These are phyloP conservation scores for Apiospora phragmitis DNA, from an alignment of 2,329 filamentous ascomycete species.

Conservation along the genomic window DNA sequence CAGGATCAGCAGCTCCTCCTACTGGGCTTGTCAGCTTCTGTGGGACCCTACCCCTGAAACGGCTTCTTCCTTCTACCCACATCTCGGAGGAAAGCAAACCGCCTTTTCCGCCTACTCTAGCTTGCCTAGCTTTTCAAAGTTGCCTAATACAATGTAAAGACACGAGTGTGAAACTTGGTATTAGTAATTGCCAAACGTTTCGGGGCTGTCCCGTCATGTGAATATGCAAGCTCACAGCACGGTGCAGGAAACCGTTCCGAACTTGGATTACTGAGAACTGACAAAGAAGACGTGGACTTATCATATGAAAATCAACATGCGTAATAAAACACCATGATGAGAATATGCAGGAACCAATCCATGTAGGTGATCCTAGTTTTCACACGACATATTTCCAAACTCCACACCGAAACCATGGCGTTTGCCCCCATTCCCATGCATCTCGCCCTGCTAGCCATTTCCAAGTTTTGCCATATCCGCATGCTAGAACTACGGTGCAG, in stretches of 20 bases:
- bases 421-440: background rate
- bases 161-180: background rate
- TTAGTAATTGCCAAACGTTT: background rate
- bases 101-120: background rate
- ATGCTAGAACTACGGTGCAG: background rate
- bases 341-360: background rate
- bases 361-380: background rate
- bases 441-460: background rate
- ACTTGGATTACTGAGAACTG: background rate
- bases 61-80: background rate
- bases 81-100: background rate
- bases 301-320: background rate
- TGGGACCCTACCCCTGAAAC: background rate
- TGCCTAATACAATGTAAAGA: too few species aligned
- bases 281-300: background rate
- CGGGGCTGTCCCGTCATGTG: background rate
- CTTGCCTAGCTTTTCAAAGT: background rate
- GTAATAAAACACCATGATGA: background rate
- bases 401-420: background rate
- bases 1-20: background rate
- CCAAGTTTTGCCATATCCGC: too few species aligned
- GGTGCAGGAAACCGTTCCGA: background rate
- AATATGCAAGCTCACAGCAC: background rate
- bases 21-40: background rate
- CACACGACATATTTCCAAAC: background rate